Evolutionary conservation across 148 eudicot genomes (phyloP).

Genomic region (Rheum nobile): DNA sequence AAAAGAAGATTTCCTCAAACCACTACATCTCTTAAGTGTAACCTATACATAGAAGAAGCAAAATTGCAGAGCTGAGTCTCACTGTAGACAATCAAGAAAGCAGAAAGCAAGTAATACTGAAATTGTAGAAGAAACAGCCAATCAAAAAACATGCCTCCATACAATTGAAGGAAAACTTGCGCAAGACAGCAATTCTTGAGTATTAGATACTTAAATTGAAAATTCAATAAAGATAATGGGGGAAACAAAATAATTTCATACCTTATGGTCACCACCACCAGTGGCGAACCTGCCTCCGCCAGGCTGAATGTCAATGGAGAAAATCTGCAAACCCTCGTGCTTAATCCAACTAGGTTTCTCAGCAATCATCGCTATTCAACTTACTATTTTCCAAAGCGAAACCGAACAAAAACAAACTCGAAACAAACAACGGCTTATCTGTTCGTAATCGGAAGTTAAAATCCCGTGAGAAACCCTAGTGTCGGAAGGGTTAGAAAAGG

Average conservation of each 20-base stretch:
- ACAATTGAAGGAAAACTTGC: background rate
- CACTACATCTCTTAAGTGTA: background rate
- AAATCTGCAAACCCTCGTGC: conserved; percentile 86
- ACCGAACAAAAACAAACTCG: background rate
- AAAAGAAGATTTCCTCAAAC: background rate
- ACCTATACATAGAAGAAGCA: background rate
- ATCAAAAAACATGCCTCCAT: background rate
- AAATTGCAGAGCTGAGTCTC: background rate
- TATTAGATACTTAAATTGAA: background rate
- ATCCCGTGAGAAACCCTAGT: background rate
- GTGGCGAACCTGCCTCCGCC: conserved; percentile 87
- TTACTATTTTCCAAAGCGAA: background rate
- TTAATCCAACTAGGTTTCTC: conserved; percentile 92
- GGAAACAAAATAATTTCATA: conserved; percentile 5
- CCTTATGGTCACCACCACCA: conserved; percentile 99
- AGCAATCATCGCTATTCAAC: conserved; percentile 44
- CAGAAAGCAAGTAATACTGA: background rate
- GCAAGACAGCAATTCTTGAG: background rate
- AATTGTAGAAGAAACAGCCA: background rate
- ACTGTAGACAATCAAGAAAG: too few relatives aligned
- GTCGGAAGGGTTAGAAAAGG: background rate
- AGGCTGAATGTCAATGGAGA: conserved; percentile 96
- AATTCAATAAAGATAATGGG: background rate
- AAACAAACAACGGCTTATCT: background rate
- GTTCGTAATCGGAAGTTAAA: background rate